Evolutionary conservation across 306 rosid species (phyloP).

Genomic region (Prunus kanzakura): DNA sequence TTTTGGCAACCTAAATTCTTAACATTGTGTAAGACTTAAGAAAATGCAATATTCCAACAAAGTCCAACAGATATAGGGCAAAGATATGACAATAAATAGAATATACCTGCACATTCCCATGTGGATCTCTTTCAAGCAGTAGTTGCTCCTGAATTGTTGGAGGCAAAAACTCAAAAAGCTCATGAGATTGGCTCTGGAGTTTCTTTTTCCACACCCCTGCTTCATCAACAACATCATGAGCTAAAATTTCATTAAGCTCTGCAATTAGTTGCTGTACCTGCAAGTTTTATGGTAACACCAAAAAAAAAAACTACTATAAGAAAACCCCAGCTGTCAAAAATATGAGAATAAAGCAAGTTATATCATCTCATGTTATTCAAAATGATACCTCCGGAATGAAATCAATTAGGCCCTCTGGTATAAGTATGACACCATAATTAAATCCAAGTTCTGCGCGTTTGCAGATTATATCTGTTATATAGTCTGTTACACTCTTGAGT

Average conservation of each 20-base stretch:
- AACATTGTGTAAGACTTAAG: neutral
- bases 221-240: constrained; percentile 70
- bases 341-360: no score
- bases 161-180: constrained; percentile 80
- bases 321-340: neutral
- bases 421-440: constrained; percentile 83
- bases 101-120: constrained; percentile 87
- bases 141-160: constrained; percentile 88
- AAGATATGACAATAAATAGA: constrained; percentile 13
- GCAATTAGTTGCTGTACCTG: constrained; percentile 92
- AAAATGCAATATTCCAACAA: constrained; percentile 4
- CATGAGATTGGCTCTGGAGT: constrained; percentile 59
- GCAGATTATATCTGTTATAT: constrained; percentile 66
- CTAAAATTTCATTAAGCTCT: constrained; percentile 80
- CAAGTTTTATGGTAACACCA: constrained; percentile 14
- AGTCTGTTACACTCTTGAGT: constrained; percentile 76
- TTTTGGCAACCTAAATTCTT: constrained; percentile 70
- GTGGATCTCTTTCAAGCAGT: constrained; percentile 95
- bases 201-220: constrained; percentile 86
- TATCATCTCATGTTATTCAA: neutral
- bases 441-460: constrained; percentile 61
- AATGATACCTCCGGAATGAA: constrained; percentile 85
- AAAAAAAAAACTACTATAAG: neutral
- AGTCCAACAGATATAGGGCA: neutral
- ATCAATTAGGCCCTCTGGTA: constrained; percentile 92